Percentiles rank a stretch among this genome's conserved stretches.
These are phyloP conservation scores for Penicillium digitatum DNA, from an alignment of 2,329 filamentous ascomycete genomes.

Conservation along the genomic window DNA sequence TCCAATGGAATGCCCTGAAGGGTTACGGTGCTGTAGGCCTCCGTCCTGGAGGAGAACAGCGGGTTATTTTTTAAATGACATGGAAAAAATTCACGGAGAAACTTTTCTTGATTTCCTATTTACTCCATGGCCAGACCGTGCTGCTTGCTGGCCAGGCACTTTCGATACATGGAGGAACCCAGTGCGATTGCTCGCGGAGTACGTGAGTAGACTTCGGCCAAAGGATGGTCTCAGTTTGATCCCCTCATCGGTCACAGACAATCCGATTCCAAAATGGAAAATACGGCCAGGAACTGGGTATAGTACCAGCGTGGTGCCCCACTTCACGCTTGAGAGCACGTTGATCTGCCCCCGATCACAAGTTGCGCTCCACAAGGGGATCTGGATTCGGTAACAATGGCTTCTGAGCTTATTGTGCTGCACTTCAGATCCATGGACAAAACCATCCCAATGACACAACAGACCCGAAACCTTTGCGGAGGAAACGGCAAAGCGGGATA, in stretches of 20 bases:
- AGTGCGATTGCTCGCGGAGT: slow-evolving; percentile 1
- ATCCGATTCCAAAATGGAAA: not conserved
- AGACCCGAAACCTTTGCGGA: slow-evolving; percentile 5
- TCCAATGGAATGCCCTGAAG: slow-evolving; percentile 35
- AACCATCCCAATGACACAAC: not conserved
- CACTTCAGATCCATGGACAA: not conserved
- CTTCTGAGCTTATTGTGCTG: not conserved
- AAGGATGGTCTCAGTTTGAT: not conserved
- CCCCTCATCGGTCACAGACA: not conserved
- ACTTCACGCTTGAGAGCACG: not conserved
- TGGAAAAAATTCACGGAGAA: slow-evolving; percentile 6
- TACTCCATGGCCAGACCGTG: not conserved
- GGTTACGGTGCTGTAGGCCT: slow-evolving; percentile 3
- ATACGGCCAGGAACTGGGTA: slow-evolving; percentile 6
- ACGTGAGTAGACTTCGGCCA: not conserved
- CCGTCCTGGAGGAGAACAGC: not conserved
- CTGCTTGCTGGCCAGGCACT: slow-evolving; percentile 6
- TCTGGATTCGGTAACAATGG: not conserved
- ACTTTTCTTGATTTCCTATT: slow-evolving; percentile 6
- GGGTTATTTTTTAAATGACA: not conserved
- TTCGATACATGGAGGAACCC: not conserved
- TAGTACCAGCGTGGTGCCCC: slow-evolving; percentile 2
- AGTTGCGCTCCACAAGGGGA: not conserved
- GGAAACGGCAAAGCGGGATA: slow-evolving; percentile 2
- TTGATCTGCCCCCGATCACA: not conserved